These are phyloP conservation scores for Boletus edulis DNA, from an alignment of 768 basidiomycete species.

Conservation along the genomic window DNA sequence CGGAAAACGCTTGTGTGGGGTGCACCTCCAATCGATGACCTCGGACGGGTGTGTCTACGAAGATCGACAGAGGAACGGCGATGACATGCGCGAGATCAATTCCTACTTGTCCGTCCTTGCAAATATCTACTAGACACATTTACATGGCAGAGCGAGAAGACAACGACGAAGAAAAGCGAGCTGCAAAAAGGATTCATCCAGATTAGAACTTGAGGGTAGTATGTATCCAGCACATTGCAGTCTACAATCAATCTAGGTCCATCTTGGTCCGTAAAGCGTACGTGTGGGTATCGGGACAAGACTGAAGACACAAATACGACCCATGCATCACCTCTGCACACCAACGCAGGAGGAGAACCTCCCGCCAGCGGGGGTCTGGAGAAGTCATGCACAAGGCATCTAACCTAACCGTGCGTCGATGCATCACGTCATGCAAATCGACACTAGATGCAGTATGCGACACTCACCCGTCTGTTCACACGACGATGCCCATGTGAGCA, in stretches of 20 bases:
- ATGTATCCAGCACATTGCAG: background rate
- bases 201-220: background rate
- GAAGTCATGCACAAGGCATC: conserved; percentile 45
- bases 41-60: conserved; percentile 42
- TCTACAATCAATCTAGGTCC: conserved; percentile 7
- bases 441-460: background rate
- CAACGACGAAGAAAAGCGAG: background rate
- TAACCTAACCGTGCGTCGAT: background rate
- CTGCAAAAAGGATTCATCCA: background rate
- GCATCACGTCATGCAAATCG: background rate
- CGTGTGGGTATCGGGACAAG: background rate
- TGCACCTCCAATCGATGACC: conserved; percentile 64
- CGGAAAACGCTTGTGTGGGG: conserved; percentile 69
- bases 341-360: conserved; percentile 44
- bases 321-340: conserved; percentile 62
- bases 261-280: background rate
- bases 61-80: background rate
- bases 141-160: background rate
- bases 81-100: background rate
- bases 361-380: conserved; percentile 58
- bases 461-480: conserved; percentile 31
- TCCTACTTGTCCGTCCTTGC: too few relatives aligned
- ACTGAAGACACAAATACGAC: conserved; percentile 10
- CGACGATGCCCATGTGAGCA: conserved; percentile 52
- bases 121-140: background rate